phyloP scores from a whole-genome alignment of 176 grass and related monocot species.

The Rhipidocladum racemiflorum region DNA sequence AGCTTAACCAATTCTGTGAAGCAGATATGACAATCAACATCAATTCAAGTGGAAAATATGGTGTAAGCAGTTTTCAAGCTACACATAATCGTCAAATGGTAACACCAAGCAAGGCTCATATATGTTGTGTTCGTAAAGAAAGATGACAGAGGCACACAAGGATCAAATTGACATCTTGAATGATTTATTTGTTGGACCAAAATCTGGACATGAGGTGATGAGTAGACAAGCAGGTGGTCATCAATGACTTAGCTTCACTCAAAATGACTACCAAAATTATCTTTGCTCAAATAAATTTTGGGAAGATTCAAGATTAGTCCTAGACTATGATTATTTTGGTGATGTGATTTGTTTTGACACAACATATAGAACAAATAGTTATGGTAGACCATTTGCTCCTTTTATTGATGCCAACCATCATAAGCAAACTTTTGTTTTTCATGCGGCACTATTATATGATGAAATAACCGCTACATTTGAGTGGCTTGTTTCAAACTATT shows the following conservation, averaged over 20 bases:
- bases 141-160: not conserved
- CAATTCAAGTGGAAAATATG: not conserved
- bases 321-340: conserved; percentile 41
- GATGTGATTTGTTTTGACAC: too few relatives aligned
- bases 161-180: not conserved
- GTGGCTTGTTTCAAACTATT: too few relatives aligned
- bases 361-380: too few relatives aligned
- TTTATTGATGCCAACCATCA: too few relatives aligned
- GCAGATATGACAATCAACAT: too few relatives aligned
- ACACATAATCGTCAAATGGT: not conserved
- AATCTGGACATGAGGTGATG: not conserved
- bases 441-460: too few relatives aligned
- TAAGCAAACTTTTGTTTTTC: too few relatives aligned
- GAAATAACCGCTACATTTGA: too few relatives aligned
- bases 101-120: not conserved
- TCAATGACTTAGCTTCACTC: not conserved
- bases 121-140: not conserved
- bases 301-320: conserved; percentile 35
- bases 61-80: not conserved
- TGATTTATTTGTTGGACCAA: not conserved
- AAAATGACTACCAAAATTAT: too few relatives aligned
- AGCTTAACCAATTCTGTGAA: too few relatives aligned
- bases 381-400: too few relatives aligned
- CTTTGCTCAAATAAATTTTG: conserved; percentile 23
- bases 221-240: too few relatives aligned